These are phyloP conservation scores for Begonia fuchsioides DNA, from an alignment of 306 rosid genomes.

Conservation along the genomic window DNA sequence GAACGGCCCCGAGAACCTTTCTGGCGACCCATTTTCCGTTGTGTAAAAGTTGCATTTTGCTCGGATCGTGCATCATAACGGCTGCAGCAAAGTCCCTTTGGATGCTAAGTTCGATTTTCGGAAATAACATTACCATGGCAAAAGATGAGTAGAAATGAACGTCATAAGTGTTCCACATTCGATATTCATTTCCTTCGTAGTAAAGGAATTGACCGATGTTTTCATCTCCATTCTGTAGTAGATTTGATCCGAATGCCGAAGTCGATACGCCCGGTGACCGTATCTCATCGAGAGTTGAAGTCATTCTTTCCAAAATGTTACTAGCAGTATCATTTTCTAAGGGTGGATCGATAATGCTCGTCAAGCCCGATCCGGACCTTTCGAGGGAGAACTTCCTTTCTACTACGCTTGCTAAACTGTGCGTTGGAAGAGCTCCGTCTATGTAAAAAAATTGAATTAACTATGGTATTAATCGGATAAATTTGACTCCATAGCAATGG, in stretches of 20 bases:
- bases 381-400: conserved; percentile 68
- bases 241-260: conserved; percentile 64
- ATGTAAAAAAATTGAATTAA: conserved; percentile 10
- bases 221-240: conserved; percentile 86
- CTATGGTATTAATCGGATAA: neutral
- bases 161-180: conserved; percentile 91
- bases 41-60: conserved; percentile 41
- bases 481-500: neutral
- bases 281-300: conserved; percentile 41
- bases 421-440: conserved; percentile 72
- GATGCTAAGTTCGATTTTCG: conserved; percentile 85
- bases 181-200: conserved; percentile 86
- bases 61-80: conserved; percentile 94
- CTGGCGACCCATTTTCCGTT: conserved; percentile 57
- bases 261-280: conserved; percentile 34
- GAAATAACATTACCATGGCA: conserved; percentile 66
- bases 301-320: conserved; percentile 67
- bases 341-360: conserved; percentile 16
- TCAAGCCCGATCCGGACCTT: conserved; percentile 24
- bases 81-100: conserved; percentile 97
- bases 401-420: conserved; percentile 28
- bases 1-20: conserved; percentile 96
- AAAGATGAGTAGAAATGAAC: conserved; percentile 91
- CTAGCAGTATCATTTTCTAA: conserved; percentile 50
- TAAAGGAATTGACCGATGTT: conserved; percentile 90